Percentiles rank a stretch among this genome's conserved stretches.
Conservation (phyloP, 495 filamentous ascomycete species). For the Thermothielavioides terrestris region DNA sequence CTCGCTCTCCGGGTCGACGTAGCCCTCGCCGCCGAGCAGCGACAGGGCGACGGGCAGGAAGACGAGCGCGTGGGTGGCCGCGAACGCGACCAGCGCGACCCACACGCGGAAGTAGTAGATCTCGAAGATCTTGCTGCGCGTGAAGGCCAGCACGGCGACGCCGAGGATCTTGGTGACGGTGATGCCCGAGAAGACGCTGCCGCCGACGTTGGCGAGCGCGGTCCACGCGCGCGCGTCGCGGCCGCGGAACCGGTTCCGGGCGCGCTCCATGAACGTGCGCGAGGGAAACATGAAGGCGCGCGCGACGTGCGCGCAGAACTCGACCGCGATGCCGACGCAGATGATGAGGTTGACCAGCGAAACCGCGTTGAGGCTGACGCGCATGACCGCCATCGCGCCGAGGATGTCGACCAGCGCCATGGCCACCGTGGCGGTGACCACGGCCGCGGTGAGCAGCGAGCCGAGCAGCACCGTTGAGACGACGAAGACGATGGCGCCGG, state of each 20-base stretch:
- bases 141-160: slow-evolving; percentile 88
- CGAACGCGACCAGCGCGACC: slow-evolving; percentile 81
- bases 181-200: slow-evolving; percentile 90
- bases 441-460: slow-evolving; percentile 68
- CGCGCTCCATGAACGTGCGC: slow-evolving; percentile 63
- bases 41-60: slow-evolving; percentile 88
- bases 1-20: slow-evolving; percentile 72
- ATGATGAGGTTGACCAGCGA: slow-evolving; percentile 96
- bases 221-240: slow-evolving; percentile 83
- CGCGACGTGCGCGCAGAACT: slow-evolving; percentile 96
- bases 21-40: slow-evolving; percentile 79
- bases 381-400: slow-evolving; percentile 81
- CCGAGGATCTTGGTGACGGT: slow-evolving; percentile 91
- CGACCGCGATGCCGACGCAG: slow-evolving; percentile 88
- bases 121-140: slow-evolving; percentile 96
- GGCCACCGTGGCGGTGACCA: slow-evolving; percentile 74
- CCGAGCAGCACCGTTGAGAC: slow-evolving; percentile 73
- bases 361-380: slow-evolving; percentile 91
- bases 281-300: slow-evolving; percentile 93
- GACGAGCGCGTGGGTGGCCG: slow-evolving; percentile 79
- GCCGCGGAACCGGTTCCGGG: slow-evolving; percentile 57
- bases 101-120: slow-evolving; percentile 98
- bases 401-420: slow-evolving; percentile 96
- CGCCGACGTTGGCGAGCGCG: slow-evolving; percentile 85
- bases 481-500: slow-evolving; percentile 71